These are phyloP conservation scores for Gentiana macrophylla DNA, from an alignment of 257 asterid species.

Conservation along the genomic window DNA sequence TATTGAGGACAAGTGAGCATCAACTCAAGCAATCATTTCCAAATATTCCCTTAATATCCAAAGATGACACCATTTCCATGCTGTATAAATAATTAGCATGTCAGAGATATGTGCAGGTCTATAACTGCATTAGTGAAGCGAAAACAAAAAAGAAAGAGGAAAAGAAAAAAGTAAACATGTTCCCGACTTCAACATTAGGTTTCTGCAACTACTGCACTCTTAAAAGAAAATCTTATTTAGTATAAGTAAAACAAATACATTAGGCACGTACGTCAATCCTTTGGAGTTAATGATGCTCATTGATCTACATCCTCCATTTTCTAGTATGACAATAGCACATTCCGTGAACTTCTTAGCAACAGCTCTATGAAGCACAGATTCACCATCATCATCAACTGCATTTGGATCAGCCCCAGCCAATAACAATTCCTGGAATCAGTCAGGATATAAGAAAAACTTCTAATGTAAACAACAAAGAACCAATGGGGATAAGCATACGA, in stretches of 20 bases:
- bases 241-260: too few species aligned
- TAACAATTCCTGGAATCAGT: constrained; percentile 59
- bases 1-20: too few species aligned
- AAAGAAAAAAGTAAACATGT: not conserved
- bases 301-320: constrained; percentile 94
- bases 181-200: not conserved
- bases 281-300: constrained; percentile 83
- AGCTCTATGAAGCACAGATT: constrained; percentile 98
- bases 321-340: constrained; percentile 85
- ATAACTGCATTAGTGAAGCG: too few species aligned
- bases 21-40: too few species aligned
- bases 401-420: constrained; percentile 98
- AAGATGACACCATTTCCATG: too few species aligned
- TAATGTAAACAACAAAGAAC: constrained; percentile 2
- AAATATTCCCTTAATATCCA: too few species aligned
- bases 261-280: constrained; percentile 66
- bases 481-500: constrained; percentile 3
- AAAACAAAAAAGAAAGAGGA: not conserved
- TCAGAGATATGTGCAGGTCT: too few species aligned
- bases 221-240: not conserved
- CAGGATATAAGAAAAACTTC: constrained; percentile 9
- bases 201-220: not conserved
- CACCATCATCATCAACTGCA: constrained; percentile 97
- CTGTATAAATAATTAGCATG: too few species aligned
- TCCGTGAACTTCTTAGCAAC: constrained; percentile 87